Evolutionary conservation across 2,329 filamentous ascomycete genomes (phyloP).

Genomic region (Cordyceps farinosa): DNA sequence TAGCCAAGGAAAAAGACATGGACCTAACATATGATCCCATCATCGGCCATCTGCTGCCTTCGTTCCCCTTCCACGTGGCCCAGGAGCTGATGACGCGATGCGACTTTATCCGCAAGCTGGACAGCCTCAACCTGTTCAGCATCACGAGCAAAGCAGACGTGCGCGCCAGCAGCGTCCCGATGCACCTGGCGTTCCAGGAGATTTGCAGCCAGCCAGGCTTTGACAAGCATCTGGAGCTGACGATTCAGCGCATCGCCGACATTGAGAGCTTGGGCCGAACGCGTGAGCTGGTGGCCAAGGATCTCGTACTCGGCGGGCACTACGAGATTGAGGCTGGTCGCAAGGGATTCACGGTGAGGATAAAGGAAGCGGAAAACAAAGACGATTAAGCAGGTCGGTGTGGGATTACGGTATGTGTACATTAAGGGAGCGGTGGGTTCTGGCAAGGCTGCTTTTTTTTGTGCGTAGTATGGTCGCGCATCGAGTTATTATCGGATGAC

Average conservation of each 20-base stretch:
- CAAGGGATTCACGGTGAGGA: slow-evolving; percentile 40
- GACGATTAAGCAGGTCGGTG: slow-evolving; percentile 32
- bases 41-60: slow-evolving; percentile 71
- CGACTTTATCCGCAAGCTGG: slow-evolving; percentile 90
- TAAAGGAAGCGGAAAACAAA: slow-evolving; percentile 34
- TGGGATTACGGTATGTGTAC: slow-evolving; percentile 3
- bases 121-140: slow-evolving; percentile 91
- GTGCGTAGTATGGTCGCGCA: not conserved
- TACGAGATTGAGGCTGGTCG: slow-evolving; percentile 59
- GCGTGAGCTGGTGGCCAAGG: slow-evolving; percentile 93
- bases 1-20: slow-evolving; percentile 71
- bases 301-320: slow-evolving; percentile 78
- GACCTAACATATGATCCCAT: slow-evolving; percentile 63
- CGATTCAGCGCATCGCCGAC: slow-evolving; percentile 78
- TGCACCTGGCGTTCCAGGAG: slow-evolving; percentile 87
- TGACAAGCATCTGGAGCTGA: slow-evolving; percentile 75
- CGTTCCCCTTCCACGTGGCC: slow-evolving; percentile 76
- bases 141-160: slow-evolving; percentile 86
- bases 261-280: slow-evolving; percentile 93
- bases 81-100: slow-evolving; percentile 92
- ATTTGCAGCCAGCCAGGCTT: slow-evolving; percentile 78
- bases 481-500: not conserved
- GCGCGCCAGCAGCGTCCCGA: slow-evolving; percentile 88
- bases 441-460: not conserved
- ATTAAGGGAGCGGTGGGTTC: not conserved